phyloP scores from a whole-genome alignment of 169 alveolate species.

The Plasmodium chabaudi region DNA sequence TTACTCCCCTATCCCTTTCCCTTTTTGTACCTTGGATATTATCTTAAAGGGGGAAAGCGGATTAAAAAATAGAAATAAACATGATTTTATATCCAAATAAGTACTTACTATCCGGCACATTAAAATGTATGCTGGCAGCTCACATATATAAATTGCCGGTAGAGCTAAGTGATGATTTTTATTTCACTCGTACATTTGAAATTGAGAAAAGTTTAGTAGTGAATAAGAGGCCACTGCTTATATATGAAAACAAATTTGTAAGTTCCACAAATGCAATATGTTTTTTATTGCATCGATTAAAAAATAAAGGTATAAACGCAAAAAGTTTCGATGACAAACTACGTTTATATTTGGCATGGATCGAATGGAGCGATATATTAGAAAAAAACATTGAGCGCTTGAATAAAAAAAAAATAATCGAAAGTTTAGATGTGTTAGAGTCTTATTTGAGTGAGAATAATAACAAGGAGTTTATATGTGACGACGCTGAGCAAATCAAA shows the following conservation, averaged over 20 bases:
- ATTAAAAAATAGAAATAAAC: background rate
- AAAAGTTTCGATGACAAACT: conserved; percentile 32
- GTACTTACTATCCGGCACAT: conserved; percentile 18
- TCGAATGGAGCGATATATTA: conserved; percentile 69
- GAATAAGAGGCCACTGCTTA: conserved; percentile 45
- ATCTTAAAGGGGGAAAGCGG: too few relatives aligned
- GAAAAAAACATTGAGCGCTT: conserved; percentile 43
- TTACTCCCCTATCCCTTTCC: too few relatives aligned
- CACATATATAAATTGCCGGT: conserved; percentile 46
- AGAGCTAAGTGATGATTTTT: conserved; percentile 63
- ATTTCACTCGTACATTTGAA: conserved; percentile 36
- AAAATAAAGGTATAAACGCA: conserved; percentile 19
- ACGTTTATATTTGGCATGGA: conserved; percentile 49
- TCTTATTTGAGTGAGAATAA: conserved; percentile 22
- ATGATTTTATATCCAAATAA: conserved; percentile 70
- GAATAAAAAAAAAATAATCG: conserved; percentile 51
- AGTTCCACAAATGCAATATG: conserved; percentile 75
- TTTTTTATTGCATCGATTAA: conserved; percentile 68
- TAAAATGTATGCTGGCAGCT: conserved; percentile 75
- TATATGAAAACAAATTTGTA: conserved; percentile 40
- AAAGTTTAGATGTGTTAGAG: conserved; percentile 68
- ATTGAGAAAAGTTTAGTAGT: conserved; percentile 25
- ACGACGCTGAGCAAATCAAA: background rate
- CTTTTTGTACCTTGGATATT: too few relatives aligned
- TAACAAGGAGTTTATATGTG: conserved; percentile 25